Conservation (phyloP, 139 green algal genomes). For the Coelastrella sp. region DNA sequence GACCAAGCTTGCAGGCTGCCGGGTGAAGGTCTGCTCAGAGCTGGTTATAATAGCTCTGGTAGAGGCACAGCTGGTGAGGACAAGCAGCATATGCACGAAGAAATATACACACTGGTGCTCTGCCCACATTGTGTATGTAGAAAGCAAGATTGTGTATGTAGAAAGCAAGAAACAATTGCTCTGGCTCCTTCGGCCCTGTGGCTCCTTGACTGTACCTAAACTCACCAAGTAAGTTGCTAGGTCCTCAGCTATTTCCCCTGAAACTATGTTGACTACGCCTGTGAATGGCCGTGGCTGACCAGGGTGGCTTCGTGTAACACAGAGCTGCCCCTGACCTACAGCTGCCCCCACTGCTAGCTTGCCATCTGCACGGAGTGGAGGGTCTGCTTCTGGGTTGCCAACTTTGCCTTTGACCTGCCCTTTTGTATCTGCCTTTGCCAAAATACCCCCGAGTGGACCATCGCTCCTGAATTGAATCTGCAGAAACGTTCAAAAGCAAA, state of each 20-base stretch:
- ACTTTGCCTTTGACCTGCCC: constrained; percentile 84
- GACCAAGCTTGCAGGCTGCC: too few relatives aligned
- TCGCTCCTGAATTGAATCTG: constrained; percentile 90
- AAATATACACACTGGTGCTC: too few relatives aligned
- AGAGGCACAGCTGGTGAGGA: too few relatives aligned
- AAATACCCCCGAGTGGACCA: constrained; percentile 77
- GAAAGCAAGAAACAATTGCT: too few relatives aligned
- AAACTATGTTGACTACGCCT: constrained; percentile 50
- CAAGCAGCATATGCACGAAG: too few relatives aligned
- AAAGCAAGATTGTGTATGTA: too few relatives aligned
- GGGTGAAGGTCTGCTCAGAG: too few relatives aligned
- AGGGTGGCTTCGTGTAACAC: constrained; percentile 80
- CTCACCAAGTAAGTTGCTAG: constrained; percentile 87
- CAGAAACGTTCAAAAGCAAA: background rate
- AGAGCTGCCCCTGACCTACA: constrained; percentile 80
- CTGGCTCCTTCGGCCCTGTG: too few relatives aligned
- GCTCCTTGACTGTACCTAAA: background rate
- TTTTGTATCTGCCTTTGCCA: constrained; percentile 62
- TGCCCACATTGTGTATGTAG: too few relatives aligned
- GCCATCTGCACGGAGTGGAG: constrained; percentile 82
- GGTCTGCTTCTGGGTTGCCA: constrained; percentile 79
- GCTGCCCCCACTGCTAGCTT: constrained; percentile 86
- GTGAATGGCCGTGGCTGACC: constrained; percentile 62
- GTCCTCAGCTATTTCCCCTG: constrained; percentile 87
- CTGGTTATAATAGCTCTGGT: too few relatives aligned